phyloP scores from a whole-genome alignment of 2,329 filamentous ascomycete species.

The Hypoxylon sp. region DNA sequence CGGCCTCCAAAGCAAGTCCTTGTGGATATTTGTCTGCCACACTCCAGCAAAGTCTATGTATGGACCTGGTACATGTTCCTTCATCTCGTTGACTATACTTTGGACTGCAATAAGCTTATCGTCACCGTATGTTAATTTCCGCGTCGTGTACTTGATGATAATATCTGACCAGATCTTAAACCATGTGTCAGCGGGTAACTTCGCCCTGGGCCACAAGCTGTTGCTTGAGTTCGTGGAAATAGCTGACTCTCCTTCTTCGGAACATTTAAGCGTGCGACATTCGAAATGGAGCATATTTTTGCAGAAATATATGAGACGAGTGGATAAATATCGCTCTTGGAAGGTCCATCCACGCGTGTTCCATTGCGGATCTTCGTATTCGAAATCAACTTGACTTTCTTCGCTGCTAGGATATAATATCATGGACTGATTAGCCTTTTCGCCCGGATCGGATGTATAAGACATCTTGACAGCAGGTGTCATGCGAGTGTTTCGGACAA shows the following conservation, averaged over 20 bases:
- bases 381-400: neutral
- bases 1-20: neutral
- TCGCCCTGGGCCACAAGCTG: neutral
- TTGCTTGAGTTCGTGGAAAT: neutral
- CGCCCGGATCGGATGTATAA: neutral
- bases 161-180: neutral
- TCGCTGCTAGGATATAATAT: conserved; percentile 1
- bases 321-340: neutral
- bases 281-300: conserved; percentile 1
- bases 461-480: conserved; percentile 1
- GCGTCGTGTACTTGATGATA: neutral
- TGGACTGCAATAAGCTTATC: neutral
- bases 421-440: neutral
- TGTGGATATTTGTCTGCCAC: neutral
- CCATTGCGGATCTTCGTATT: neutral
- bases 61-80: neutral
- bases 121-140: neutral
- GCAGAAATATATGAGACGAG: conserved; percentile 1
- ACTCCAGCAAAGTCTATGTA: neutral
- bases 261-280: neutral
- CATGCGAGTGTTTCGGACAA: neutral
- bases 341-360: neutral
- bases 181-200: neutral
- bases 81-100: conserved; percentile 1
- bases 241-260: neutral